Evolutionary conservation across 495 filamentous ascomycete species (phyloP).

Genomic region (Penicillium turbatum): DNA sequence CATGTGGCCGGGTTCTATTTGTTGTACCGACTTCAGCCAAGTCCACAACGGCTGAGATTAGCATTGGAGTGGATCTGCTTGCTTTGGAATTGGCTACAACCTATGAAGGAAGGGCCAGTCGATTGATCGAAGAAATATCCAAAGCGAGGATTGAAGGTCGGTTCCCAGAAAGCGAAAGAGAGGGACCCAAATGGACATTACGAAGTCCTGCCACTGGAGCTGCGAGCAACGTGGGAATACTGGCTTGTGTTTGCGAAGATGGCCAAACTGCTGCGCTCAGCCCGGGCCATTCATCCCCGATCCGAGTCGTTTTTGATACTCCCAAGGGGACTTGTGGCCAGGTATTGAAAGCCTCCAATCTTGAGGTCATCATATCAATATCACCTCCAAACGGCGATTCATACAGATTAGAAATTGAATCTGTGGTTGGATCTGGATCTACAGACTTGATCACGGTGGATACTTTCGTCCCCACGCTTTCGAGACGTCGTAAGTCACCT

Average conservation of each 20-base stretch:
- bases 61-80: constrained; percentile 59
- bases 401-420: constrained; percentile 58
- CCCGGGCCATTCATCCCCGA: constrained; percentile 28
- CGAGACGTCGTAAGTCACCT: constrained; percentile 56
- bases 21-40: constrained; percentile 59
- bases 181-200: constrained; percentile 74
- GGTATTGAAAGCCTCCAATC: constrained; percentile 25
- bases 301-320: constrained; percentile 39
- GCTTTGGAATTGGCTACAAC: constrained; percentile 50
- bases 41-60: constrained; percentile 36
- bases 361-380: constrained; percentile 40
- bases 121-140: constrained; percentile 78
- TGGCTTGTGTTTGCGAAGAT: constrained; percentile 76
- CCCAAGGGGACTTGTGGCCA: constrained; percentile 29
- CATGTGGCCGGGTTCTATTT: constrained; percentile 67
- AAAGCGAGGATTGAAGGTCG: constrained; percentile 84
- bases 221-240: constrained; percentile 58
- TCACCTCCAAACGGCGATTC: constrained; percentile 31
- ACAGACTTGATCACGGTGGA: constrained; percentile 64
- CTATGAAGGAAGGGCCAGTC: constrained; percentile 74
- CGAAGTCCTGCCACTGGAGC: constrained; percentile 55
- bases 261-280: constrained; percentile 27
- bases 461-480: constrained; percentile 64
- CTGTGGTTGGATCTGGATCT: constrained; percentile 56
- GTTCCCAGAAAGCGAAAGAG: constrained; percentile 72